These are phyloP conservation scores for Bolboschoenus planiculmis DNA, from an alignment of 176 grass and related monocot species.

Conservation along the genomic window DNA sequence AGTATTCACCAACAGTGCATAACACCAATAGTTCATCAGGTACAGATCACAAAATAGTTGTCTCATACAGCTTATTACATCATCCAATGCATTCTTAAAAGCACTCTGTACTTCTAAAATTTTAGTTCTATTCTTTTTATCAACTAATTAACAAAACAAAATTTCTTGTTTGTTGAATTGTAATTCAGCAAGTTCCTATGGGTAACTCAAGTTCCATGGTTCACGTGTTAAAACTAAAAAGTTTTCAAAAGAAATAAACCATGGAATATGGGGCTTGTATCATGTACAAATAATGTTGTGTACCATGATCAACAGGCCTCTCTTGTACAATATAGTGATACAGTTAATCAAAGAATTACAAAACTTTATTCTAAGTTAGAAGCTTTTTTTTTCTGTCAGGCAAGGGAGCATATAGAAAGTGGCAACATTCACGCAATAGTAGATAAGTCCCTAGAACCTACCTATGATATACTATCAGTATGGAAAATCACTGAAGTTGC, in stretches of 20 bases:
- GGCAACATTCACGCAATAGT: constrained; percentile 68
- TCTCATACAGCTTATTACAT: no score
- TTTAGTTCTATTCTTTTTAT: no score
- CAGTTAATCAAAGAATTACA: neutral
- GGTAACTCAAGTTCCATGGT: neutral
- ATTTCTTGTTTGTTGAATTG: neutral
- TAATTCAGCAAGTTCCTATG: neutral
- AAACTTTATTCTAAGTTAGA: neutral
- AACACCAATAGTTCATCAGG: neutral
- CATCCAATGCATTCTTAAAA: no score
- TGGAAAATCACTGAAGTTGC: constrained; percentile 84
- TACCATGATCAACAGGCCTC: neutral
- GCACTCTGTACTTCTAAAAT: no score
- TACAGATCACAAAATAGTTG: no score
- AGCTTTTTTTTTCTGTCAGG: constrained; percentile 27
- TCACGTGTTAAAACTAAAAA: neutral
- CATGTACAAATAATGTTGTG: neutral
- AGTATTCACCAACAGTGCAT: neutral
- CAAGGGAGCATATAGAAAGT: constrained; percentile 58
- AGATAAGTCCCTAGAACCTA: constrained; percentile 36
- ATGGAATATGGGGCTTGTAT: neutral
- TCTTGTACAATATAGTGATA: neutral
- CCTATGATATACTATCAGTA: constrained; percentile 61
- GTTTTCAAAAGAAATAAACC: neutral
- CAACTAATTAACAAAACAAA: no score